Evolutionary conservation across 352 stramenopile species (phyloP).

Genomic region (Pythium dissimile): DNA sequence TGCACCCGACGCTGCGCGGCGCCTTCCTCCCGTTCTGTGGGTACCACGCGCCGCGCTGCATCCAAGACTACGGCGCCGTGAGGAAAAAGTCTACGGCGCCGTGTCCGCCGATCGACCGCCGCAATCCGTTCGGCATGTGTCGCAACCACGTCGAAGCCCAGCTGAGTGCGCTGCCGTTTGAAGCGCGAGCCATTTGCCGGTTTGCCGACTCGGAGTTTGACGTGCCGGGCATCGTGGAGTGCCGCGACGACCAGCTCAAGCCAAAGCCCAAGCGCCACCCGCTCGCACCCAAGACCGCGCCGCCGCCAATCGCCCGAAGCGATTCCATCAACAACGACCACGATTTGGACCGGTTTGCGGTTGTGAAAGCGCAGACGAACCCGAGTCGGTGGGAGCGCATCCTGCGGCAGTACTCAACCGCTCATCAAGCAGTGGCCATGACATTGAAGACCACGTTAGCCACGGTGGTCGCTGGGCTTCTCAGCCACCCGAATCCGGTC

Average conservation of each 20-base stretch:
- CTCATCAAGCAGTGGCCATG: background rate
- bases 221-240: conserved; percentile 57
- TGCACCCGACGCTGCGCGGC: conserved; percentile 46
- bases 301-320: conserved; percentile 4
- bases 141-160: conserved; percentile 68
- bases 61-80: conserved; percentile 44
- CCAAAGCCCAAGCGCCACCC: conserved; percentile 30
- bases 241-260: conserved; percentile 30
- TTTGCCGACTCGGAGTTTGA: conserved; percentile 64
- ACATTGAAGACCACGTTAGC: background rate
- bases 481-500: conserved; percentile 37
- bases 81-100: background rate
- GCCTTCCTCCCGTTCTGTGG: conserved; percentile 65
- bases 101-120: conserved; percentile 48
- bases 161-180: conserved; percentile 45
- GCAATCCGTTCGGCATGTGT: conserved; percentile 65
- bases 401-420: background rate
- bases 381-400: background rate
- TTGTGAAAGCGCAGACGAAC: conserved; percentile 1
- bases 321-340: background rate
- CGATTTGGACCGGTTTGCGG: background rate
- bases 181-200: conserved; percentile 36
- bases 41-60: conserved; percentile 56
- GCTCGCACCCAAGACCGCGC: conserved; percentile 48
- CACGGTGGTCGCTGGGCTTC: background rate